Evolutionary conservation across 805 yeast genomes (phyloP).

Genomic region (Lachancea sp.): DNA sequence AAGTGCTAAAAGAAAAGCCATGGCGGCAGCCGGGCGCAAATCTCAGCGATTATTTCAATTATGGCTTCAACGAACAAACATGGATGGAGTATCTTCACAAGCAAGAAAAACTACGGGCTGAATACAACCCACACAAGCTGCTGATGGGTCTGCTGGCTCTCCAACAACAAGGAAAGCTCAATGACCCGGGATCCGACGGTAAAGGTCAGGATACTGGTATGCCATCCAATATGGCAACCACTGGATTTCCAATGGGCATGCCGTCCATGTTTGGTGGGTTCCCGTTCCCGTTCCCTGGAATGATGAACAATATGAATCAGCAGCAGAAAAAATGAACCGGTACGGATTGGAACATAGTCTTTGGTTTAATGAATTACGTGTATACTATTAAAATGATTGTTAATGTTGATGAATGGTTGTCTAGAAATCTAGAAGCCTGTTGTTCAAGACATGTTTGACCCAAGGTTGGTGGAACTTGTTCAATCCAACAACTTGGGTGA

Average conservation of each 20-base stretch:
- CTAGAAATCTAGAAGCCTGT: not conserved
- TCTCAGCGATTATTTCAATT: constrained; percentile 88
- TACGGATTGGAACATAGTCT: not conserved
- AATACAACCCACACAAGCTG: constrained; percentile 75
- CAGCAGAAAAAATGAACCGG: constrained; percentile 10
- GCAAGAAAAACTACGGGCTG: constrained; percentile 75
- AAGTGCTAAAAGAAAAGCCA: constrained; percentile 85
- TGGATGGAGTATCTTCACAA: constrained; percentile 91
- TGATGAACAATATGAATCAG: constrained; percentile 35
- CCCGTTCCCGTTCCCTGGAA: constrained; percentile 33
- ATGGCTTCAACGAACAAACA: constrained; percentile 91
- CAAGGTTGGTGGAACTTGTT: constrained; percentile 57
- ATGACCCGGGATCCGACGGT: constrained; percentile 36
- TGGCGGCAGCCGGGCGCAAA: constrained; percentile 99
- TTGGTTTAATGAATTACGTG: not conserved
- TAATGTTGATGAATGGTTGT: not conserved
- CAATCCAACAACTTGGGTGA: constrained; percentile 51
- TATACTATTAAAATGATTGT: not conserved
- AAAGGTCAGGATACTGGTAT: constrained; percentile 10
- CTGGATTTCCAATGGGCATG: constrained; percentile 23
- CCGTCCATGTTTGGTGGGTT: constrained; percentile 34
- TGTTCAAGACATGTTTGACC: constrained; percentile 40
- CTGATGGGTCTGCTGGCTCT: constrained; percentile 44
- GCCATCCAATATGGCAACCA: constrained; percentile 19
- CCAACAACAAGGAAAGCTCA: constrained; percentile 33